Base-by-base conservation (phyloP, 2,329 filamentous ascomycete species). In the Trichoderma brevicompactum region DNA sequence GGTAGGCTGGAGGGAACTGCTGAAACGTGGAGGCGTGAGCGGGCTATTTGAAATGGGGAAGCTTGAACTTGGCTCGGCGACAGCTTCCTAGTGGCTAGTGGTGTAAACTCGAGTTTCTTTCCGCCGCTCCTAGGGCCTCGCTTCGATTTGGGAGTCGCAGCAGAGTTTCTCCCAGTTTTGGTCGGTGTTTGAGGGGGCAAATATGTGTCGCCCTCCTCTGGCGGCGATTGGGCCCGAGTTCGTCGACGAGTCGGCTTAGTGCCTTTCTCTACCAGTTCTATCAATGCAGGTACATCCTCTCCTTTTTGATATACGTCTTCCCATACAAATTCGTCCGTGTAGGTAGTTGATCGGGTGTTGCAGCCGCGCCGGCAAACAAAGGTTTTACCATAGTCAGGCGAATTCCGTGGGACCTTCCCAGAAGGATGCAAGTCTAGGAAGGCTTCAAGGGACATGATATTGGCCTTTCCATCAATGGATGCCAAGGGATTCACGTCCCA, bases 321-420 rank as follows among this genome's bases (percentile, higher is more conserved):
- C 95, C 95, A 99, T 1, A 86, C 76, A 70, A 99, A 97, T 71
- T 97, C 93, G 13, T 95, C 88, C 0, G 94, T 97, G 75, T 98
- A 99, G 23, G 88, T 93, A 19, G 92, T 90, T 28, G 94, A 96
- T 66, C 93, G 84, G 12, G 92, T 91, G 74, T 96, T 96, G 73
- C 94, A 96, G 23, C 92, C 95, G 75, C 94, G 84, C 59, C 94
- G 89, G 74, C 95, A 98, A 55, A 98, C 79, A 72, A 98, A 98
- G 17, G 91, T 88, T 78, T 96, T 97, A 69, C 92, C 92, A 74
- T 87, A 88, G 70, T 94, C 90, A 60, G 85, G 86, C 2, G 91
- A 88, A 54, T 83, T 87, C 67, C 89, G 89, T 2, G 92, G 89
- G 2, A 96, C 83, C 68, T 86, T 89, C 34, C 92, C 93, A 40